Percentiles rank a stretch among this genome's conserved stretches.
phyloP scores from a whole-genome alignment of 2,329 filamentous ascomycete species.

The Fusarium setosum region DNA sequence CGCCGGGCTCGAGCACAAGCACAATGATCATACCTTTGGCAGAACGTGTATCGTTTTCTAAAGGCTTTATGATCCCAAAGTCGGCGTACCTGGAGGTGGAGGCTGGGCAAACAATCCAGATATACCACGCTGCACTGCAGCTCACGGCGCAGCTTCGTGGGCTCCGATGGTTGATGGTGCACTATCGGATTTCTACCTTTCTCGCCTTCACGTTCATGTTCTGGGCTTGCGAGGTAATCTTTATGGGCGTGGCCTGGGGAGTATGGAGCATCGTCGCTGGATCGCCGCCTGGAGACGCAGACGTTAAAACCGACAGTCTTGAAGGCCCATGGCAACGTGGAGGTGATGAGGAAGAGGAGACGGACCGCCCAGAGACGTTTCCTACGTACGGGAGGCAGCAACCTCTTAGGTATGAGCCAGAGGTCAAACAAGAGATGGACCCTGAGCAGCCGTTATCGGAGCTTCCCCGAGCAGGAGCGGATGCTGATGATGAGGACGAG shows the following conservation, averaged over 20 bases:
- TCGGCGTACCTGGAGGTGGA: slow-evolving; percentile 73
- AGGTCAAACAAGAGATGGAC: slow-evolving; percentile 49
- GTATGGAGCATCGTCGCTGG: slow-evolving; percentile 56
- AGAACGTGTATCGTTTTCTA: slow-evolving; percentile 74
- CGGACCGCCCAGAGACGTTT: slow-evolving; percentile 58
- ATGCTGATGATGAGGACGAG: slow-evolving; percentile 60
- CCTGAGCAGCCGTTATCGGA: slow-evolving; percentile 48
- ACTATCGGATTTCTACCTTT: slow-evolving; percentile 78
- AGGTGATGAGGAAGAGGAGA: slow-evolving; percentile 46
- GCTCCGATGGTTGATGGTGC: slow-evolving; percentile 87
- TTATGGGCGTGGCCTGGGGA: slow-evolving; percentile 74
- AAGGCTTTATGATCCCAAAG: slow-evolving; percentile 53
- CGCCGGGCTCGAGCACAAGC: slow-evolving; percentile 72
- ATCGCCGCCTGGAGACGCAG: slow-evolving; percentile 9
- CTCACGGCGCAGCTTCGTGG: slow-evolving; percentile 83
- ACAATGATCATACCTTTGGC: slow-evolving; percentile 76
- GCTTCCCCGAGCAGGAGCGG: slow-evolving; percentile 49
- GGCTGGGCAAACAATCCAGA: slow-evolving; percentile 75
- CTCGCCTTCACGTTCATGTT: slow-evolving; percentile 76
- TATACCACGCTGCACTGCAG: slow-evolving; percentile 76
- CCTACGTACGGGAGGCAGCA: slow-evolving; percentile 55
- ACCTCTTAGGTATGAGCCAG: slow-evolving; percentile 54
- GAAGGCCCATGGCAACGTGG: slow-evolving; percentile 16
- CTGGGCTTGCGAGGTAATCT: slow-evolving; percentile 80
- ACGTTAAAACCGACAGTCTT: slow-evolving; percentile 16